Evolutionary conservation across 352 stramenopile genomes (phyloP), one percentile per base, ranked within the genome.

Genomic region (Pythium rhizo-oryzae): DNA sequence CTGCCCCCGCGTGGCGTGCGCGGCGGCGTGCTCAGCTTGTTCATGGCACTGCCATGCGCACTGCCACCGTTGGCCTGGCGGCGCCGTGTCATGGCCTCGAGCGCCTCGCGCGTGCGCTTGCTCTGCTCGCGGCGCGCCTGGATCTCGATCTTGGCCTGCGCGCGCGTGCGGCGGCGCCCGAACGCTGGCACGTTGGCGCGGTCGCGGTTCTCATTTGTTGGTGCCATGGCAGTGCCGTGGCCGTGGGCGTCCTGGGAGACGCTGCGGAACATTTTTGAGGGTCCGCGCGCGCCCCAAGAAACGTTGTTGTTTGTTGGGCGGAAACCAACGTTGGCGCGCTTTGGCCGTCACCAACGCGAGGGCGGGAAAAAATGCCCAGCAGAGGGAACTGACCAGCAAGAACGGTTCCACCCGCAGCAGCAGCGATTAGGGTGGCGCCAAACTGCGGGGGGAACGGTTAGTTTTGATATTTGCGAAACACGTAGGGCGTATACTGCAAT

Each of bases 161-260:
- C 62, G 37, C 76, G 75, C 68, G 78, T 84, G 56, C 76, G 78
- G 24, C 66, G 60, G 16, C 66, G 59, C 6, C 58, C 52, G 16
- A 58, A 24, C 16, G 47, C 21, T n/a, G 30, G 28, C 33, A 33
- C 28, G 28, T 33, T 6, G 28, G 28, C 49, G 24, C 12, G 21
- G 55, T 21, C 56, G 53, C 12, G 35, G 12, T 41, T 41, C 35
- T 41, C 35, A 41, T 41, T 41, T 41, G 35, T 41, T 41, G 35
- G 35, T n/a, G 41, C 41, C 41, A 47, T 47, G 15, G 1, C 15
- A n/a, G 41, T n/a, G 41, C 12, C 35, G 35, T 41, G 8, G 12
- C 21, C 41, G 41, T 54, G 15, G 64, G 49, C 65, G 52, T 71
- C 65, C 51, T 66, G 50, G 9, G 65, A 62, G 11, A 71, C 2